Evolutionary conservation across 2,329 filamentous ascomycete genomes (phyloP).

Genomic region (Colletotrichum simmondsii): DNA sequence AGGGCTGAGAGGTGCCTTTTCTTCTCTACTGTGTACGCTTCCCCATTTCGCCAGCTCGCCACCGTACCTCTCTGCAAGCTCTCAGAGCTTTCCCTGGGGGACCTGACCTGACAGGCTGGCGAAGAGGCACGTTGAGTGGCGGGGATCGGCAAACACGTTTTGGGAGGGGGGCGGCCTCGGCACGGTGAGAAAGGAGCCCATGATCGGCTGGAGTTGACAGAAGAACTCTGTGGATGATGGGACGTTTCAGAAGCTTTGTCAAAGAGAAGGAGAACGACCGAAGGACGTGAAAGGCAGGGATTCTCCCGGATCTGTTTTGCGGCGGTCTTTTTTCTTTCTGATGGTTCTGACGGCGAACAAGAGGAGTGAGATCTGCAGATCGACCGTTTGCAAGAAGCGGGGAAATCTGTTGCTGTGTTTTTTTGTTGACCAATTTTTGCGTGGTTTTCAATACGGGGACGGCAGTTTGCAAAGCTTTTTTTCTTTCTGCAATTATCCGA

Average conservation of each 20-base stretch:
- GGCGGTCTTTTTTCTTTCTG: background rate
- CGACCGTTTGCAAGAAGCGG: background rate
- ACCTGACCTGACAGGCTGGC: background rate
- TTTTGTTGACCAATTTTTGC: background rate
- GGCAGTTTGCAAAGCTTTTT: background rate
- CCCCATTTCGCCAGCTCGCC: background rate
- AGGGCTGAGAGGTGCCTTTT: constrained; percentile 1
- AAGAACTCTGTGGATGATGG: background rate
- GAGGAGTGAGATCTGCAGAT: background rate
- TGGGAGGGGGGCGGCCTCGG: background rate
- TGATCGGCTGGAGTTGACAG: constrained; percentile 1
- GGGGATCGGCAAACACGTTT: constrained; percentile 4
- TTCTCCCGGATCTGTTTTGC: background rate
- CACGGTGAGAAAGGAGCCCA: background rate
- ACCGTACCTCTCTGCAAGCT: background rate
- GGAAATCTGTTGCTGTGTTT: background rate
- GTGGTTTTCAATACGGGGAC: background rate
- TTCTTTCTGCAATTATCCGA: background rate
- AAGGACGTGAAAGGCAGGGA: background rate
- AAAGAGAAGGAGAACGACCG: too few relatives aligned
- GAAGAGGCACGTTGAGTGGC: background rate
- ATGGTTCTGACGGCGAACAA: background rate
- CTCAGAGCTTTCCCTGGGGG: background rate
- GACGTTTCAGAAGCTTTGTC: constrained; percentile 8
- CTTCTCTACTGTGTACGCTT: background rate